Conservation (phyloP, 164 flowering plant genomes). For the Vitis cinerea region DNA sequence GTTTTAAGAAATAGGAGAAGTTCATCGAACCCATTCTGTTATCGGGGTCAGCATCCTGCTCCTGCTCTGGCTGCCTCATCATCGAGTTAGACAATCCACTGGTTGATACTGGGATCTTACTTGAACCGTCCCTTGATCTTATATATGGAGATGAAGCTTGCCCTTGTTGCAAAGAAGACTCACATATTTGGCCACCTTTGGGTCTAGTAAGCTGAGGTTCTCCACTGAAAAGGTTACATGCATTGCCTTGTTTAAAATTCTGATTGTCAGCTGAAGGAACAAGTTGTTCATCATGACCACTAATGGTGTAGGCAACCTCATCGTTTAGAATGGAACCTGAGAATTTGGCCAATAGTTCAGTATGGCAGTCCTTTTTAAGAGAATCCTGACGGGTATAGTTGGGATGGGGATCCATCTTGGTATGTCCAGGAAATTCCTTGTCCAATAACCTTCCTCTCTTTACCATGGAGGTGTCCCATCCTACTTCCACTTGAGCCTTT, state of each 20-base stretch:
- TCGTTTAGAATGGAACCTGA: background rate
- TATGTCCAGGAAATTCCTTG: background rate
- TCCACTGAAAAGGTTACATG: background rate
- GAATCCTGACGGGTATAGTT: background rate
- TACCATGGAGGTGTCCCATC: background rate
- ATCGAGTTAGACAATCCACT: background rate
- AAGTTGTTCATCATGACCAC: background rate
- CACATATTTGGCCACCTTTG: background rate
- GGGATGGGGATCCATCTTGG: background rate
- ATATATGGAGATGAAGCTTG: background rate
- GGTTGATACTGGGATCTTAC: background rate
- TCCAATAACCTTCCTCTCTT: background rate
- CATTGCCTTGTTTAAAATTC: background rate
- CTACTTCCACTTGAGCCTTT: background rate
- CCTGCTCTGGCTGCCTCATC: background rate
- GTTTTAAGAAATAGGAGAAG: constrained; percentile 10
- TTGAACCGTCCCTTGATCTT: background rate
- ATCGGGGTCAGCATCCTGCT: background rate
- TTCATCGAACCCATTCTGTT: background rate
- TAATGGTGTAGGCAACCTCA: background rate
- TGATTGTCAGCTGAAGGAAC: background rate
- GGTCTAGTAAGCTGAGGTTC: background rate
- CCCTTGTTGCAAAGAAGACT: constrained; percentile 5
- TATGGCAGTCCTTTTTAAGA: background rate
- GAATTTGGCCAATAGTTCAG: background rate